Base-by-base conservation (phyloP, 2,329 filamentous ascomycete species). In the Endocalyx cinctus region DNA sequence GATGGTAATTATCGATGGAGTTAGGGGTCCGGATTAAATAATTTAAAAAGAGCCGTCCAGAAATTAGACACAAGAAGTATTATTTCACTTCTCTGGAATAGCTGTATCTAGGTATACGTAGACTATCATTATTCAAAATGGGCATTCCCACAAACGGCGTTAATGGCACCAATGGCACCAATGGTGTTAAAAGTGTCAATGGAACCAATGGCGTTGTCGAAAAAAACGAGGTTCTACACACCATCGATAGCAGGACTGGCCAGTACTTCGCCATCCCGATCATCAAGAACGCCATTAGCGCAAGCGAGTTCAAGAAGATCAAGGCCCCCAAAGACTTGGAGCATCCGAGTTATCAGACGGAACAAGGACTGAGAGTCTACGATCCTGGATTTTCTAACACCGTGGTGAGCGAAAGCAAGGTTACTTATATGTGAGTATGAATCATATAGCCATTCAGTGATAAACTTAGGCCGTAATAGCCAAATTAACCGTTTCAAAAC, bases 371-470 rank as follows among this genome's bases (percentile, higher is more conserved):
- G 8, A 37, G 43, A 8, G 34, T 46, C 10, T 42, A 27, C 22
- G 44, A 47, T 16, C 44, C 42, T 10, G 44, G 44, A 7, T 47
- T 32, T 18, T 38, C 35, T 1, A 47, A 47, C 30, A 47, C 44
- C 1, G 22, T 38, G 5, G 42, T 45, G 10, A 47, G 35, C 22
- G 44, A 47, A 29, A 41, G 42, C 33, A 41, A 38, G 6, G 39
- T 47, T 22, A 47, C 44, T 2, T 47, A 47, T 17, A 45, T 43
- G 44, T 31, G 25, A 37, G 42, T n/a, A n/a, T n/a, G n/a, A n/a
- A n/a, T n/a, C n/a, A n/a, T n/a, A n/a, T n/a, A n/a, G n/a, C n/a
- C n/a, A n/a, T n/a, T n/a, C n/a, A n/a, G n/a, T n/a, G n/a, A n/a
- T n/a, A n/a, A n/a, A n/a, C n/a, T n/a, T n/a, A n/a, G n/a, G n/a